Base-by-base conservation (phyloP, 2,329 filamentous ascomycete genomes). In the Emmonsia crescens region DNA sequence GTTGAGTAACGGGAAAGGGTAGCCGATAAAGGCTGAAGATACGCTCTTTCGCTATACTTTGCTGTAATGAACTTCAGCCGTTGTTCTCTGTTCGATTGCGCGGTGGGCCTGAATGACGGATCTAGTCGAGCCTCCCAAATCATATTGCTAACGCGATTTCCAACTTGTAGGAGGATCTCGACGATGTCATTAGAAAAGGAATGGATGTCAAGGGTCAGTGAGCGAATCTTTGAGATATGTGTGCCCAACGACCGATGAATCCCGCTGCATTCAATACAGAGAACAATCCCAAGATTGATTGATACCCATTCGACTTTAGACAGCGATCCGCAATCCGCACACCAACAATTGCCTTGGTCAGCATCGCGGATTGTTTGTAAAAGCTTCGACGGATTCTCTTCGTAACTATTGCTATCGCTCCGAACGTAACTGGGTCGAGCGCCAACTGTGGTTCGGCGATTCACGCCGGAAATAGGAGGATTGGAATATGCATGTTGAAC, bases 301-400 rank as follows among this genome's bases (percentile, higher is more conserved):
- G 94, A 97, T 33, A 97, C 94, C 94, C 94, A 99, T 75, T 99
- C 94, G 27, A 96, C 92, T 77, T 96, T 97, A 70, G 86, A 84
- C 40, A 89, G 88, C 8, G 91, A 95, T 12, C 90, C 89, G 71
- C 94, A 99, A 73, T 99, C 94, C 19, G 94, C 94, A 72, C 94
- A 99, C 83, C 88, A 89, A 67, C 85, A 88, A 75, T 99, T 99
- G 48, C 91, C 92, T 69, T 96, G 89, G 70, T 99, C 94, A 57
- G 88, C 89, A 62, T 95, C 89, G 57, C 93, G 88, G 49, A 99
- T 84, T 71, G 88, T 86, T 72, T 96, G 90, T 5, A 99, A 82
- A 9, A 99, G 80, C 72, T 88, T 92, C 64, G 93, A 89, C 0
- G 91, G 89, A 64, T 89, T 88, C 52, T 96, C 90, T 59, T 95